Percentiles rank a stretch among this genome's conserved stretches.
These are phyloP conservation scores for Plasmodium gonderi DNA, from an alignment of 169 alveolate species.

Conservation along the genomic window DNA sequence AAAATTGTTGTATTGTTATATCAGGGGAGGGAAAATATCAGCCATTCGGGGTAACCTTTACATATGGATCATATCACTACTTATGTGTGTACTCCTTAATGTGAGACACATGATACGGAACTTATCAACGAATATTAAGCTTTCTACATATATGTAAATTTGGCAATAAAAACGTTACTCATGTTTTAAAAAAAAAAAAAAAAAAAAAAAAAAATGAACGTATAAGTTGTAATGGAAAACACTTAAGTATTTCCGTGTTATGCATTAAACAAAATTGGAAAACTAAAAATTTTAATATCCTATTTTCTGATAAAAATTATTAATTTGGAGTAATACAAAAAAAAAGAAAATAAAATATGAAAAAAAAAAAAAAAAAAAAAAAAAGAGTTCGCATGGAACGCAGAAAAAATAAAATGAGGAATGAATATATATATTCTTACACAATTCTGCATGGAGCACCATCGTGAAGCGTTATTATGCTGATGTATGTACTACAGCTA, in stretches of 20 bases:
- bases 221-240: no score
- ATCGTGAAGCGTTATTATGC: neutral
- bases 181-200: no score
- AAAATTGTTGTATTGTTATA: no score
- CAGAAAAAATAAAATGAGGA: neutral
- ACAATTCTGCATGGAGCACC: neutral
- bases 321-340: neutral
- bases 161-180: no score
- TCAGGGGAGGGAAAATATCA: no score
- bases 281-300: neutral
- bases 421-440: neutral
- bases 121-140: no score
- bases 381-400: neutral
- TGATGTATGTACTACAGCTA: neutral
- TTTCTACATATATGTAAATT: no score
- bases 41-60: no score
- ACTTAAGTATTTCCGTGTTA: neutral
- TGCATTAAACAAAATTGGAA: neutral
- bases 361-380: neutral
- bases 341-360: neutral
- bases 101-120: no score
- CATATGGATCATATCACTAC: no score
- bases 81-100: no score
- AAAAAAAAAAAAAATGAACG: no score
- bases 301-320: neutral